Evolutionary conservation across 2,329 filamentous ascomycete species (phyloP).

Genomic region (Aspergillus niger): DNA sequence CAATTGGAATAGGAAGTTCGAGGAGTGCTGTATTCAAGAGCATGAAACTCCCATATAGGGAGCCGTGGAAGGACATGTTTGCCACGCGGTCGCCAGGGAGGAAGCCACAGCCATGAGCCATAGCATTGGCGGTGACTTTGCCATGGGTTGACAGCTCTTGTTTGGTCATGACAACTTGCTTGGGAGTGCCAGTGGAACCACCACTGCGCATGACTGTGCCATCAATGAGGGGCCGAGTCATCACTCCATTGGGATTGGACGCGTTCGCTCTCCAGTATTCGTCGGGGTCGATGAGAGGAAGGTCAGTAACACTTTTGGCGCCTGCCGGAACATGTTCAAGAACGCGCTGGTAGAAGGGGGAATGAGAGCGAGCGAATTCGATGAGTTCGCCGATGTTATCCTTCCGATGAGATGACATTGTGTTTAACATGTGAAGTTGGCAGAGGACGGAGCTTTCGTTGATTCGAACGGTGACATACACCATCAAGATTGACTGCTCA

Average conservation of each 20-base stretch:
- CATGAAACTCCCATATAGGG: not conserved
- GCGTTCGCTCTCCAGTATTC: not conserved
- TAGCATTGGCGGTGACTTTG: not conserved
- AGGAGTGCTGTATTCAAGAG: not conserved
- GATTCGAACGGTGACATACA: too few species aligned
- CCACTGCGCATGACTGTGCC: not conserved
- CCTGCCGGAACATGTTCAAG: not conserved
- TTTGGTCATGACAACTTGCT: not conserved
- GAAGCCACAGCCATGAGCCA: not conserved
- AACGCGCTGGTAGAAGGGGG: not conserved
- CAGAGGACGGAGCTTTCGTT: too few species aligned
- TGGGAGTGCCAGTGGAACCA: not conserved
- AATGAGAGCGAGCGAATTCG: not conserved
- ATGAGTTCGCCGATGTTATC: not conserved
- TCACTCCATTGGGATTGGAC: not conserved
- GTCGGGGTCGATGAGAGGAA: not conserved
- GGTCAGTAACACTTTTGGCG: not conserved
- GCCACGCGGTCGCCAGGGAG: not conserved
- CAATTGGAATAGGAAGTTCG: not conserved
- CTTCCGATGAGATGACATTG: too few species aligned
- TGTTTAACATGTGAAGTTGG: too few species aligned
- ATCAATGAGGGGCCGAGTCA: not conserved
- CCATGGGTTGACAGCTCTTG: not conserved
- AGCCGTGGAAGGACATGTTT: not conserved
- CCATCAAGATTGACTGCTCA: too few species aligned